Percentiles rank a stretch among this genome's conserved stretches.
phyloP scores from a whole-genome alignment of 1,284 basidiomycete genomes.

The Ceratobasidium sp. region DNA sequence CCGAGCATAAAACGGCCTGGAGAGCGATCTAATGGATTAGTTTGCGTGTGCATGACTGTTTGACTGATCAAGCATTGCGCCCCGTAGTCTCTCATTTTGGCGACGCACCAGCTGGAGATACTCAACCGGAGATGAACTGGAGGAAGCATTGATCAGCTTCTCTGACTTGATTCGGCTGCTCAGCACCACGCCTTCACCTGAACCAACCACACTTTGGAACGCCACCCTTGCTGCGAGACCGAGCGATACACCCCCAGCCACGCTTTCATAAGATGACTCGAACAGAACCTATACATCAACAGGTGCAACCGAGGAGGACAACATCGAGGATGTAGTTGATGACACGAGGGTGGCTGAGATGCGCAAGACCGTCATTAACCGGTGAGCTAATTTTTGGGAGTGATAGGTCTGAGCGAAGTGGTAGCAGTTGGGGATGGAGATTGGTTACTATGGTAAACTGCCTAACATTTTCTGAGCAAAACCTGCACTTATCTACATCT shows the following conservation, averaged over 20 bases:
- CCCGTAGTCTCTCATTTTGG: slow-evolving; percentile 11
- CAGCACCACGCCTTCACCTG: slow-evolving; percentile 39
- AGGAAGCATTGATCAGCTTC: slow-evolving; percentile 22
- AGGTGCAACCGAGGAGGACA: slow-evolving; percentile 1
- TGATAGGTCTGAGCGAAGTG: neutral
- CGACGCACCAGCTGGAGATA: neutral
- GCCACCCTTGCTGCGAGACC: neutral
- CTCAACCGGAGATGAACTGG: slow-evolving; percentile 1
- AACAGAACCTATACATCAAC: neutral
- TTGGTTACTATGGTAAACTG: slow-evolving; percentile 32
- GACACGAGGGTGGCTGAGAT: slow-evolving; percentile 35
- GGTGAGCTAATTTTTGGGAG: neutral
- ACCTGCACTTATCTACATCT: neutral
- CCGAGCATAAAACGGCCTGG: slow-evolving; percentile 18
- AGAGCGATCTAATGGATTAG: slow-evolving; percentile 24
- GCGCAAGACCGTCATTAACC: slow-evolving; percentile 19
- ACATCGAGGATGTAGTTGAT: slow-evolving; percentile 28
- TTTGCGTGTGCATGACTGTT: neutral
- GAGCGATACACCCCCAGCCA: neutral
- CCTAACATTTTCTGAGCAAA: neutral
- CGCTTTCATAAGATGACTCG: neutral
- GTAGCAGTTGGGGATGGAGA: neutral
- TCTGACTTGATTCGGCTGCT: slow-evolving; percentile 38
- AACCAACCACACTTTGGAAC: slow-evolving; percentile 38
- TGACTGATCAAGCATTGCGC: slow-evolving; percentile 1